Conservation (phyloP, 75 land plant genomes). For the Pinus albicaulis region DNA sequence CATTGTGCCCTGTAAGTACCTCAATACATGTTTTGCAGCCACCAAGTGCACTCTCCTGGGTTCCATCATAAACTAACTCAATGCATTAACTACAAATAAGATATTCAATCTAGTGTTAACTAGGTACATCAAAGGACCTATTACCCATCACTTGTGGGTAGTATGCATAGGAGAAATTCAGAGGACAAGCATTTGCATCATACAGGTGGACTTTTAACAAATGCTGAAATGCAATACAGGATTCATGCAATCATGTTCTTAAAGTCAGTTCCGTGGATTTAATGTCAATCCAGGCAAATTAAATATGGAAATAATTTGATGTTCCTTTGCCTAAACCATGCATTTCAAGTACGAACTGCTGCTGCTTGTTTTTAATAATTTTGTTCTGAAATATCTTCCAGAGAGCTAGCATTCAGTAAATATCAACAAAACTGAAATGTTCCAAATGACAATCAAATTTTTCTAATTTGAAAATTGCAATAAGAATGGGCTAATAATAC, state of each 20-base stretch:
- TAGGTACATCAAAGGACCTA: too few relatives aligned
- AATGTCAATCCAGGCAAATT: neutral
- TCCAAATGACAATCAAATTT: neutral
- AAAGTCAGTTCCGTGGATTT: neutral
- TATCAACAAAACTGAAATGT: neutral
- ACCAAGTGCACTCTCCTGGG: too few relatives aligned
- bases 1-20: too few relatives aligned
- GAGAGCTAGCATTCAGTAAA: neutral
- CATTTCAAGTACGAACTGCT: neutral
- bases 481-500: constrained; percentile 20
- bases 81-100: too few relatives aligned
- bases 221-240: neutral
- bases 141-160: too few relatives aligned
- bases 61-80: too few relatives aligned
- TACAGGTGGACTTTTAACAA: neutral
- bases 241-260: neutral
- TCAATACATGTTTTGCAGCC: too few relatives aligned
- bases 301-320: neutral
- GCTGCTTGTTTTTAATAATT: neutral
- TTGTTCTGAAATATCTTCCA: neutral
- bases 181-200: neutral
- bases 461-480: neutral
- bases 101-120: too few relatives aligned
- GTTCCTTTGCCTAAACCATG: neutral
- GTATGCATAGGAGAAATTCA: too few relatives aligned